Conservation (phyloP, 805 yeast species). For the Barnettozyma salicaria region DNA sequence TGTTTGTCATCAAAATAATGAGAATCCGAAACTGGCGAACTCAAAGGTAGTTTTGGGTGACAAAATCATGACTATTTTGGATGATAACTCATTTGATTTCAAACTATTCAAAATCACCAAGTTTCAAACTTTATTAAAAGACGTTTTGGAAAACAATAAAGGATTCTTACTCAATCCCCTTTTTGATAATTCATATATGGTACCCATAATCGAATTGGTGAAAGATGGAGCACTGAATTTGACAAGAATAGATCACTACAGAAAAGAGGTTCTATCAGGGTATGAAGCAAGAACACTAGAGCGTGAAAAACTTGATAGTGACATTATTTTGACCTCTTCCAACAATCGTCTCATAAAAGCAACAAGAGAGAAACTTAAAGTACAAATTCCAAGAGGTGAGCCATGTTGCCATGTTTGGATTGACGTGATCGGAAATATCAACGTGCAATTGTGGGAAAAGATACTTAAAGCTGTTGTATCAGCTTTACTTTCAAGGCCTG, state of each 20-base stretch:
- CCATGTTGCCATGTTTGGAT: conserved; percentile 73
- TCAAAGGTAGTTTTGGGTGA: conserved; percentile 23
- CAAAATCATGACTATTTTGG: conserved; percentile 19
- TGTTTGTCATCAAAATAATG: conserved; percentile 16
- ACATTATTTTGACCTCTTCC: conserved; percentile 37
- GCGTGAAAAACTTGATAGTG: conserved; percentile 60
- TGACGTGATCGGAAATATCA: conserved; percentile 55
- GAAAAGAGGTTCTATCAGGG: conserved; percentile 44
- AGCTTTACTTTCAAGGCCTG: conserved; percentile 49
- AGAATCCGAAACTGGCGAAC: background rate
- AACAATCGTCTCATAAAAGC: conserved; percentile 8
- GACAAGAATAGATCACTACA: conserved; percentile 49
- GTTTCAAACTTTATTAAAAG: conserved; percentile 39
- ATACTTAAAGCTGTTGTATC: conserved; percentile 42
- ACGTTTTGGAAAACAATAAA: conserved; percentile 38
- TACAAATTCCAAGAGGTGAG: conserved; percentile 49
- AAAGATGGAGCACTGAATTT: conserved; percentile 37
- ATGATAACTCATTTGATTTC: conserved; percentile 26
- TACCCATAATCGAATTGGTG: conserved; percentile 51
- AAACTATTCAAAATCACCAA: conserved; percentile 40
- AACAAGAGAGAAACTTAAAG: conserved; percentile 11
- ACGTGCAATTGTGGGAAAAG: conserved; percentile 53
- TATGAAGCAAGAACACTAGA: conserved; percentile 76
- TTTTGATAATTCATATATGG: conserved; percentile 57
- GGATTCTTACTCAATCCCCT: conserved; percentile 51